Evolutionary conservation across 352 stramenopile species (phyloP).

Genomic region (Phytopythium delawarense): DNA sequence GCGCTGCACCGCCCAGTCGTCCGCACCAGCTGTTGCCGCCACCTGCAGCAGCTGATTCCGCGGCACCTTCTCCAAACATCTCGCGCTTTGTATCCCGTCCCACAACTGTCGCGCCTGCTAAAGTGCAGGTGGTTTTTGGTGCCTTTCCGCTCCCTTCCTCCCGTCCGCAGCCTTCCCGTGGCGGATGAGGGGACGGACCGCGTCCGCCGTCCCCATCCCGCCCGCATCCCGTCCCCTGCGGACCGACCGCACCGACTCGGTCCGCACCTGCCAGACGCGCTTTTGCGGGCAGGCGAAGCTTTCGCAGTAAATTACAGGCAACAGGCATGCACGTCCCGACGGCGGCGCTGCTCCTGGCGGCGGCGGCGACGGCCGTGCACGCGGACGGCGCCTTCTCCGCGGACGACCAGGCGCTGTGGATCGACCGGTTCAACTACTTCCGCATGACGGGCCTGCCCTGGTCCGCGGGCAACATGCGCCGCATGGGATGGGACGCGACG

Average conservation of each 20-base stretch:
- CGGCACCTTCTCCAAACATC: background rate
- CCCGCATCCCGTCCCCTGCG: background rate
- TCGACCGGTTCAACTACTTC: slow-evolving; percentile 67
- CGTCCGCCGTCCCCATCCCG: no score
- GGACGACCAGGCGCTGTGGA: slow-evolving; percentile 6
- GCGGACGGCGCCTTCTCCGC: background rate
- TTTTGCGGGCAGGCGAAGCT: background rate
- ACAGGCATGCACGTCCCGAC: background rate
- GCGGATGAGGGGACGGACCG: background rate
- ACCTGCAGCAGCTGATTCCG: background rate
- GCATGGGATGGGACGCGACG: slow-evolving; percentile 52
- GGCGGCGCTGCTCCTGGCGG: background rate
- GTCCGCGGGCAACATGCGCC: slow-evolving; percentile 59
- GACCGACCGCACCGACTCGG: background rate
- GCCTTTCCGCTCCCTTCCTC: background rate
- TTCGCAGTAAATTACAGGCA: background rate
- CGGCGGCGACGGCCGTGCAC: background rate
- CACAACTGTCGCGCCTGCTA: background rate
- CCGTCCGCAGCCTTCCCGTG: background rate
- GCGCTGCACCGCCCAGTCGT: background rate
- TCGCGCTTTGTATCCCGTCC: background rate
- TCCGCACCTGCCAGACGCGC: background rate
- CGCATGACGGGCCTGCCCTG: slow-evolving; percentile 65
- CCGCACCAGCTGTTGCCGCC: background rate
- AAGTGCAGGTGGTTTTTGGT: background rate